phyloP scores from a whole-genome alignment of 192 early-diverging fungal species.

The Coemansia sp. region DNA sequence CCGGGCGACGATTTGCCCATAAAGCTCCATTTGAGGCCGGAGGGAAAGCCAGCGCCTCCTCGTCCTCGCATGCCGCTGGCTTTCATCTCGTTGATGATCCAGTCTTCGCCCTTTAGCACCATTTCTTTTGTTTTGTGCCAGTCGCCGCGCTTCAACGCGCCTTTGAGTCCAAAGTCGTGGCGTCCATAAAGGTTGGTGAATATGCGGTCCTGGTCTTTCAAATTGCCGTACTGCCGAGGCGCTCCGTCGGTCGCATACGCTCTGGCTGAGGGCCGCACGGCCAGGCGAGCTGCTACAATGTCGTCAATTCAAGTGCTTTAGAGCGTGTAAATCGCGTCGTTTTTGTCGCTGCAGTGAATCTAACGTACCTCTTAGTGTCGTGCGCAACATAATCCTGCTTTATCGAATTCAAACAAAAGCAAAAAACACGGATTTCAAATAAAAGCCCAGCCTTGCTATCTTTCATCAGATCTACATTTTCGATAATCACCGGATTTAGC shows the following conservation, averaged over 20 bases:
- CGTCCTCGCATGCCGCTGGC: constrained; percentile 88
- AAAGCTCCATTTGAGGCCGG: constrained; percentile 98
- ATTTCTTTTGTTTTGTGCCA: constrained; percentile 99
- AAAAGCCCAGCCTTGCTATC: too few relatives aligned
- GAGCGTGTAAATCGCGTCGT: too few relatives aligned
- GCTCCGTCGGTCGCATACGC: constrained; percentile 38
- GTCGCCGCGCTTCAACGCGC: constrained; percentile 93
- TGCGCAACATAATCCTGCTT: too few relatives aligned
- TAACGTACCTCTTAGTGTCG: too few relatives aligned
- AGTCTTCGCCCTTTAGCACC: constrained; percentile 90
- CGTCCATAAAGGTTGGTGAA: constrained; percentile 96
- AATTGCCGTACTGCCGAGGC: constrained; percentile 59
- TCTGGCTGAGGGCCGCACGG: constrained; percentile 7
- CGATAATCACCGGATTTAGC: too few relatives aligned
- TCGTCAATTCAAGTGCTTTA: too few relatives aligned
- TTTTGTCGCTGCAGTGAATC: too few relatives aligned
- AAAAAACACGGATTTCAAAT: too few relatives aligned
- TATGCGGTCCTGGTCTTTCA: constrained; percentile 93
- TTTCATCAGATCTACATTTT: too few relatives aligned
- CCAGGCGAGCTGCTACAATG: background rate
- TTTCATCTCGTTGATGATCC: constrained; percentile 99
- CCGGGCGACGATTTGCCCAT: constrained; percentile 93
- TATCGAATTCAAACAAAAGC: too few relatives aligned
- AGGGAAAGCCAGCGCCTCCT: constrained; percentile 97
- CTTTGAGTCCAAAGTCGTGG: constrained; percentile 87